Base-by-base conservation (phyloP, 179 eudicot genomes). In the Beta lomatogona region DNA sequence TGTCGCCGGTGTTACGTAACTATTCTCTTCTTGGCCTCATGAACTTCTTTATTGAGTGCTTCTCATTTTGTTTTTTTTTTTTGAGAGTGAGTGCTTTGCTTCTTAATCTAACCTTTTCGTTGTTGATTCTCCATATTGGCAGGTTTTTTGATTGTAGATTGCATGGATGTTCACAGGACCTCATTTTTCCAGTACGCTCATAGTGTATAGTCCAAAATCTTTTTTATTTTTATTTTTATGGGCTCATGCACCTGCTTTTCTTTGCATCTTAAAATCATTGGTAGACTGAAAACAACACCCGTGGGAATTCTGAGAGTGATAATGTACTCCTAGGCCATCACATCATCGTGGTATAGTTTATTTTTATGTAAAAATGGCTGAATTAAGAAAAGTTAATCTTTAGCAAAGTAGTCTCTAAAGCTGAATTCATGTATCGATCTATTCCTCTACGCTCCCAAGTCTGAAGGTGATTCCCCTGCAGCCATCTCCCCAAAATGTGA, bases 141-240 rank as follows among this genome's bases (percentile, higher is more conserved):
- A 97, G 99, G 97, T 95, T 58, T 97, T n/a, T 94, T 84, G 99
- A 97, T 75, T 97, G 99, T 87, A 93, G 91, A 87, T 82, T 95
- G 83, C 98, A 97, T 90, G 99, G 99, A 69, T 97, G 99, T 84
- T 97, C 99, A 25, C 98, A 95, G 86, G 99, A 97, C 80, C 97
- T 97, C 72, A 86, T 92, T 76, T 93, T 95, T 86, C 98, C 98
- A 77, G 99, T 97, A 88, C 83, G 91, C 83, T 61, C 41, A 71
- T 83, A 58, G 76, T 45, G 19, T 79, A 18, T 69, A 28, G 45
- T 60, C 41, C 21, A 53, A 72, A 46, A 69, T 63, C 52, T 28
- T 6, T 3, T 6, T 4, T 22, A 0, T 4, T 22, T 72, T 44
- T 59, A 9, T 69, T 48, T 66, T 54, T 58, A 12, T 59, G 64